Percentiles rank a stretch among this genome's conserved stretches.
Conservation (phyloP, 2,329 filamentous ascomycete genomes). For the Talaromyces sp. region DNA sequence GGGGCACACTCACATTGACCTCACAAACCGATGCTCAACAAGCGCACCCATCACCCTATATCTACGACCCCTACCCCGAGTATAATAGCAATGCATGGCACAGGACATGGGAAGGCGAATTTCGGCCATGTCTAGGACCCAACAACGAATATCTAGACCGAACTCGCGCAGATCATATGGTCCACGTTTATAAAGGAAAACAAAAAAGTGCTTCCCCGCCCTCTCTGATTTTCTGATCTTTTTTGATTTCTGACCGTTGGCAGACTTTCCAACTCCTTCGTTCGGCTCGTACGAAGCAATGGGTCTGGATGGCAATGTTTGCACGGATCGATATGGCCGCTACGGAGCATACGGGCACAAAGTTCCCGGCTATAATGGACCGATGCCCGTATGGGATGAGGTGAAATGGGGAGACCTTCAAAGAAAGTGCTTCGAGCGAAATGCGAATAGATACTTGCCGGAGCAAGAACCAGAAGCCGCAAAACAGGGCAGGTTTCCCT, state of each 20-base stretch:
- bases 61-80: not conserved
- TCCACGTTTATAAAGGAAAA: not conserved
- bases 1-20: not conserved
- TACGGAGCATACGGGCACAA: conserved; percentile 51
- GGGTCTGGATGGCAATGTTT: conserved; percentile 57
- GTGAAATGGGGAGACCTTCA: conserved; percentile 71
- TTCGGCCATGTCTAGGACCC: not conserved
- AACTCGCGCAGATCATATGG: not conserved
- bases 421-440: conserved; percentile 58
- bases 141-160: not conserved
- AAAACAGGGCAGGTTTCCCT: not conserved
- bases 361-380: conserved; percentile 16
- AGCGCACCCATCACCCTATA: not conserved
- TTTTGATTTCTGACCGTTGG: not conserved
- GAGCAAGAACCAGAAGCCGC: conserved; percentile 11
- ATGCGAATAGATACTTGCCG: conserved; percentile 56
- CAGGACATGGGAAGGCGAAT: not conserved
- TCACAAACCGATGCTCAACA: not conserved
- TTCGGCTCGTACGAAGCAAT: conserved; percentile 61
- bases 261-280: conserved; percentile 53
- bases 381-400: conserved; percentile 47
- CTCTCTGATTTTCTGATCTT: not conserved
- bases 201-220: not conserved
- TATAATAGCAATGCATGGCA: not conserved
- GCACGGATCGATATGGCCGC: conserved; percentile 62